phyloP scores from a whole-genome alignment of 495 filamentous ascomycete species.

The Hypoxylon lenormandii region DNA sequence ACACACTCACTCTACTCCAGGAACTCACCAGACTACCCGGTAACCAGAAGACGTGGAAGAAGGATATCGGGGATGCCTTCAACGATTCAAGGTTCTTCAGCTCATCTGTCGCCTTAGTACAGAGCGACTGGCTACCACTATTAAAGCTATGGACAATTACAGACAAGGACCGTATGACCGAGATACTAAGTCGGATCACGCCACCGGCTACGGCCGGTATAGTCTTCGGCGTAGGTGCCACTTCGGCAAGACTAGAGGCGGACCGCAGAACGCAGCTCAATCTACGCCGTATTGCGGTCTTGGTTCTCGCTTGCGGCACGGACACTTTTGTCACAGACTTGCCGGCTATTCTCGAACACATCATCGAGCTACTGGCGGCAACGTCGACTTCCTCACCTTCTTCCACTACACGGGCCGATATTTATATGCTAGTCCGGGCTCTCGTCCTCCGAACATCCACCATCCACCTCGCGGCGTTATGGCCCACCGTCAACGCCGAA shows the following conservation, averaged over 20 bases:
- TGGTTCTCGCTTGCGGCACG: conserved; percentile 76
- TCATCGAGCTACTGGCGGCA: conserved; percentile 87
- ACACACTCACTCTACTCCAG: conserved; percentile 77
- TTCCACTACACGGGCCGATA: conserved; percentile 84
- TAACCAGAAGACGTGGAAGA: conserved; percentile 90
- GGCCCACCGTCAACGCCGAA: conserved; percentile 90
- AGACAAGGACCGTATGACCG: conserved; percentile 89
- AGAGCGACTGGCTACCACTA: conserved; percentile 82
- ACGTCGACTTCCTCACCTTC: conserved; percentile 91
- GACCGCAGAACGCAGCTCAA: conserved; percentile 93
- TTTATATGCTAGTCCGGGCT: conserved; percentile 88
- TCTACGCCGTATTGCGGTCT: conserved; percentile 80
- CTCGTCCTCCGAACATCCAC: conserved; percentile 79
- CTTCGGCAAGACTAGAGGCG: conserved; percentile 90
- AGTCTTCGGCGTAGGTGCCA: conserved; percentile 96
- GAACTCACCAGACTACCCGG: conserved; percentile 80
- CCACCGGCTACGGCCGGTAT: conserved; percentile 94
- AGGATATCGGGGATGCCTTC: conserved; percentile 90
- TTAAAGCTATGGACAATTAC: conserved; percentile 81
- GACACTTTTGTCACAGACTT: conserved; percentile 86
- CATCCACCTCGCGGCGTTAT: conserved; percentile 81
- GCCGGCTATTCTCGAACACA: conserved; percentile 77
- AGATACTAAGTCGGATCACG: conserved; percentile 80
- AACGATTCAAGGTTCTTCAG: conserved; percentile 87
- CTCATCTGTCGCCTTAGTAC: conserved; percentile 71